A percentile compares a stretch with the other conserved stretches of the same genome.
Evolutionary conservation across 2,329 filamentous ascomycete genomes (phyloP).

Genomic region (Mariannaea elegans): DNA sequence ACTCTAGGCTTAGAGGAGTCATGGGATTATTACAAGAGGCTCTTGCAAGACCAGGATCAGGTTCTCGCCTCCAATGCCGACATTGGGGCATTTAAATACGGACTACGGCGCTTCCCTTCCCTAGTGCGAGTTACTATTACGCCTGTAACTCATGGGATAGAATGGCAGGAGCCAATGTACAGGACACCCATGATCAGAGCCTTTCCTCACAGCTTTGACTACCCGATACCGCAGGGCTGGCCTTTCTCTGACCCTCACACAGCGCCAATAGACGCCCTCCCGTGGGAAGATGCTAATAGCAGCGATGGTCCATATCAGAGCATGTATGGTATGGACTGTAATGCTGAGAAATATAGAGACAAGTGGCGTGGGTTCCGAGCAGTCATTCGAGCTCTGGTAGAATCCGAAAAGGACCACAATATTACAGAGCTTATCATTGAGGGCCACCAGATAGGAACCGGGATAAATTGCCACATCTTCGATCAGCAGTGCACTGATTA

Average conservation of each 20-base stretch:
- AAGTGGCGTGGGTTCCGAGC: conserved; percentile 45
- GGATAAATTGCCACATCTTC: conserved; percentile 35
- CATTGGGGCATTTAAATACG: conserved; percentile 43
- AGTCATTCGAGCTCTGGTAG: conserved; percentile 37
- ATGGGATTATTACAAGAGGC: conserved; percentile 42
- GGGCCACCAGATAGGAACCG: conserved; percentile 38
- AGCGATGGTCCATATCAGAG: not conserved
- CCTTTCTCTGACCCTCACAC: not conserved
- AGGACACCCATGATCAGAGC: conserved; percentile 53
- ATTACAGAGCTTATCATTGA: conserved; percentile 49
- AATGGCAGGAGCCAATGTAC: conserved; percentile 46
- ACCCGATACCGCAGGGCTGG: conserved; percentile 44
- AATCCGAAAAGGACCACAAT: conserved; percentile 24
- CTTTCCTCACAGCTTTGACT: conserved; percentile 50
- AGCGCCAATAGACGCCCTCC: not conserved
- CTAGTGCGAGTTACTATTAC: conserved; percentile 51
- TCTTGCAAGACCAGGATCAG: conserved; percentile 45
- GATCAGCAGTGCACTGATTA: conserved; percentile 5
- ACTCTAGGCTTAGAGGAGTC: not conserved
- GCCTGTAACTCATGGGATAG: conserved; percentile 48
- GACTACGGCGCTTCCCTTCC: conserved; percentile 45
- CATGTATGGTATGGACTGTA: conserved; percentile 23
- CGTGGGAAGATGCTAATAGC: not conserved
- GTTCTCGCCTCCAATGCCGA: conserved; percentile 42
- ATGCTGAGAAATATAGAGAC: conserved; percentile 22